Percentiles rank a stretch among this genome's conserved stretches.
phyloP scores from a whole-genome alignment of 306 rosid species.

The Herpetospermum pedunculosum region DNA sequence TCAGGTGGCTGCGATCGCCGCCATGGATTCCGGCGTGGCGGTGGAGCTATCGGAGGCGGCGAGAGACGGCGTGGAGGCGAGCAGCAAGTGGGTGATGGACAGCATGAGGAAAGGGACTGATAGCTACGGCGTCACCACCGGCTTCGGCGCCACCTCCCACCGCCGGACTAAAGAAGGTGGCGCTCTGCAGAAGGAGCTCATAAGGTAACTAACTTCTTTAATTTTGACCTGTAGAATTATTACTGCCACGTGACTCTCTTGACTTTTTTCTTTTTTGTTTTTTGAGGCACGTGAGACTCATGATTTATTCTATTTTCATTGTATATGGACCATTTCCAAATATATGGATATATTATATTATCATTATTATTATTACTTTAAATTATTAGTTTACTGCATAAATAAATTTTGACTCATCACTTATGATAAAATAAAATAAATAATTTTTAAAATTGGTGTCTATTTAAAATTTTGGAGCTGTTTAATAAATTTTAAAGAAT shows the following conservation, averaged over 20 bases:
- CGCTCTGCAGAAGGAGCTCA: conserved; percentile 76
- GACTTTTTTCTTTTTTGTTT: too few relatives aligned
- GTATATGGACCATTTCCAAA: too few relatives aligned
- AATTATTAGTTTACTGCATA: too few relatives aligned
- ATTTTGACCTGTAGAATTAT: not conserved
- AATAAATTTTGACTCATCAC: too few relatives aligned
- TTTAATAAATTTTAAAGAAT: too few relatives aligned
- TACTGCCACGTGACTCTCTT: not conserved
- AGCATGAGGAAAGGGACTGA: conserved; percentile 62
- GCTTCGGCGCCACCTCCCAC: conserved; percentile 84
- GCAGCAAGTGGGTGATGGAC: conserved; percentile 88
- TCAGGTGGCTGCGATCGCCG: conserved; percentile 66
- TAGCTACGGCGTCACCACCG: conserved; percentile 86
- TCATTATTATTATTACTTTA: too few relatives aligned
- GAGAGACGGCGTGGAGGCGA: conserved; percentile 68
- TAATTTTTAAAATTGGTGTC: too few relatives aligned
- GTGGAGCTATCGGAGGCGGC: conserved; percentile 65
- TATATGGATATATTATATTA: too few relatives aligned
- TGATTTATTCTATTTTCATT: not conserved
- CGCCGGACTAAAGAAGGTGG: conserved; percentile 74
- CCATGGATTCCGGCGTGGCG: conserved; percentile 24
- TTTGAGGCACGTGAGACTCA: too few relatives aligned
- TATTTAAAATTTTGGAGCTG: too few relatives aligned
- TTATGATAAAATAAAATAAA: too few relatives aligned
- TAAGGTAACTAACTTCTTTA: conserved; percentile 9